Conservation (phyloP, 2,329 filamentous ascomycete species). For the Colletotrichum chlorophyti region DNA sequence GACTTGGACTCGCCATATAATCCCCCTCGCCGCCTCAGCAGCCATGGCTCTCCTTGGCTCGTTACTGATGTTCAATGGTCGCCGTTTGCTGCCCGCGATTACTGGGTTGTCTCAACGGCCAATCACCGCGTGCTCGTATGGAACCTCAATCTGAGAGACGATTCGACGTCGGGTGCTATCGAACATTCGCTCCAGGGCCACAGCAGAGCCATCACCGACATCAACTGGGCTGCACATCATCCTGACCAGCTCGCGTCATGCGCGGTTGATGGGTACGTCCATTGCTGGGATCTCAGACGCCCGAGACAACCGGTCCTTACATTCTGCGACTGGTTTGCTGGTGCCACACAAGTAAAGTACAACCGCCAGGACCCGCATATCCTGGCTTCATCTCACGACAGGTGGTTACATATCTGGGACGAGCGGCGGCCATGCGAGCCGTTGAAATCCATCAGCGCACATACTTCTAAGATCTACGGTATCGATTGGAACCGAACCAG, state of each 20-base stretch:
- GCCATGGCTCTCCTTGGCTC: slow-evolving; percentile 89
- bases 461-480: slow-evolving; percentile 93
- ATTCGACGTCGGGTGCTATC: slow-evolving; percentile 73
- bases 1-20: slow-evolving; percentile 91
- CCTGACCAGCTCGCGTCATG: slow-evolving; percentile 90
- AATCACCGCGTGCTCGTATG: slow-evolving; percentile 95
- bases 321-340: slow-evolving; percentile 92
- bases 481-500: slow-evolving; percentile 90
- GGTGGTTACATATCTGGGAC: slow-evolving; percentile 89
- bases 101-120: slow-evolving; percentile 93
- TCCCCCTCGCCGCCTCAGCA: slow-evolving; percentile 79
- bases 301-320: slow-evolving; percentile 77
- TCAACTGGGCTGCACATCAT: slow-evolving; percentile 94
- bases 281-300: slow-evolving; percentile 86
- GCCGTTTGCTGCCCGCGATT: slow-evolving; percentile 85
- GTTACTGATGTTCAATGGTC: slow-evolving; percentile 98
- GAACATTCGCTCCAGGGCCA: slow-evolving; percentile 87
- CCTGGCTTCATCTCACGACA: slow-evolving; percentile 89
- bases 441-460: slow-evolving; percentile 83
- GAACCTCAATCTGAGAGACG: slow-evolving; percentile 84
- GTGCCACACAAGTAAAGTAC: slow-evolving; percentile 94
- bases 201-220: slow-evolving; percentile 89
- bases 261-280: slow-evolving; percentile 90
- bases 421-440: slow-evolving; percentile 80
- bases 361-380: slow-evolving; percentile 88